A percentile compares a stretch with the other conserved stretches of the same genome.
These are phyloP conservation scores for Tricholoma bakamatsutake DNA, from an alignment of 768 basidiomycete genomes.

Conservation along the genomic window DNA sequence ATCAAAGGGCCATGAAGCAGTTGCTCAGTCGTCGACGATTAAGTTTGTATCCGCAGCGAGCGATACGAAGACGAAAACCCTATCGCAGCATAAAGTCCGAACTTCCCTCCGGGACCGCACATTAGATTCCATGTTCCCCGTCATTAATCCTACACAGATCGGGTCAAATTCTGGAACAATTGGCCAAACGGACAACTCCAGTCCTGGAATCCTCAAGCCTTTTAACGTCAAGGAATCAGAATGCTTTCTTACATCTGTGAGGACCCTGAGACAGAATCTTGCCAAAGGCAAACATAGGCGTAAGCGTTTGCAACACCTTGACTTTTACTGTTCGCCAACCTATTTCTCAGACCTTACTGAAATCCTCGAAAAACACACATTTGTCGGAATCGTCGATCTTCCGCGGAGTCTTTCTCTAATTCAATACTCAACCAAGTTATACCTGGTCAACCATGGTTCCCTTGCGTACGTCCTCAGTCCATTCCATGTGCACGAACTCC, in stretches of 20 bases:
- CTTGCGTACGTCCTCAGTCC: constrained; percentile 57
- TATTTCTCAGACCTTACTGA: constrained; percentile 63
- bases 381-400: constrained; percentile 87
- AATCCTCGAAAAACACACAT: constrained; percentile 81
- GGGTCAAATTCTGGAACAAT: constrained; percentile 16
- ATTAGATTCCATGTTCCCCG: constrained; percentile 90
- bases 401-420: constrained; percentile 70
- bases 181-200: constrained; percentile 15
- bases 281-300: constrained; percentile 62
- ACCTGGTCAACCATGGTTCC: constrained; percentile 79
- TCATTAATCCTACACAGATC: constrained; percentile 47
- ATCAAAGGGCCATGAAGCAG: constrained; percentile 6
- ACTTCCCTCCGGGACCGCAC: constrained; percentile 85
- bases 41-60: not conserved
- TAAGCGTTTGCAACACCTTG: constrained; percentile 27
- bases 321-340: constrained; percentile 1
- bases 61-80: constrained; percentile 39
- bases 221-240: constrained; percentile 67
- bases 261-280: constrained; percentile 53
- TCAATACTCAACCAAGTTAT: constrained; percentile 85
- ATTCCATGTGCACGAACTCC: not conserved
- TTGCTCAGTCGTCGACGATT: not conserved
- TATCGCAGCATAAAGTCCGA: constrained; percentile 88
- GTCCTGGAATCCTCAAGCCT: constrained; percentile 23
- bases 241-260: constrained; percentile 73